Percentiles rank a stretch among this genome's conserved stretches.
phyloP scores from a whole-genome alignment of 2,329 filamentous ascomycete genomes.

The Fusarium citri region DNA sequence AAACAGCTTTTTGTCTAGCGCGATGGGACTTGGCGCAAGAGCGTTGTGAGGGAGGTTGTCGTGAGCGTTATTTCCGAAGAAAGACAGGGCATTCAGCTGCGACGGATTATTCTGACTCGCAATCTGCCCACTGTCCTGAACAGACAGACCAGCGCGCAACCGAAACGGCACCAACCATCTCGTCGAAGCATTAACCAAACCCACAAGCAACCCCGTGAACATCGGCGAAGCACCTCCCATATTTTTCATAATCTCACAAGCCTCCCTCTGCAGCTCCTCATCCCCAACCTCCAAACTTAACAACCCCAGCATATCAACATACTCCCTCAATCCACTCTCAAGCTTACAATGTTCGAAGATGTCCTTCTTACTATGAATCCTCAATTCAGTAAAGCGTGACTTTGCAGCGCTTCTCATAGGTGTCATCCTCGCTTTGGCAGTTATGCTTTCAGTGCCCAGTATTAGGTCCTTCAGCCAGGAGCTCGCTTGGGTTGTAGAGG shows the following conservation, averaged over 20 bases:
- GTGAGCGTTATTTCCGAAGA: fast-evolving
- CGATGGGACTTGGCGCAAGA: fast-evolving
- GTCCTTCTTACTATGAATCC: slow-evolving; percentile 44
- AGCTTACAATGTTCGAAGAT: slow-evolving; percentile 47
- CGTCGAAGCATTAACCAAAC: slow-evolving; percentile 10
- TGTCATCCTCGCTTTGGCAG: slow-evolving; percentile 36
- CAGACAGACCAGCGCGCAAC: neutral
- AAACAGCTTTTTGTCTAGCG: neutral
- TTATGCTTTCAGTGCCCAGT: slow-evolving; percentile 18
- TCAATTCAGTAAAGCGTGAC: slow-evolving; percentile 34
- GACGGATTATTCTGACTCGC: too few relatives aligned
- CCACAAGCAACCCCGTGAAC: slow-evolving; percentile 21
- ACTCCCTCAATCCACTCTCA: slow-evolving; percentile 34
- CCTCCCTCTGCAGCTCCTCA: slow-evolving; percentile 32
- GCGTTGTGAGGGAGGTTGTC: neutral
- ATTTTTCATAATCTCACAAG: slow-evolving; percentile 22
- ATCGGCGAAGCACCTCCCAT: slow-evolving; percentile 24
- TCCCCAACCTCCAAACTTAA: slow-evolving; percentile 15
- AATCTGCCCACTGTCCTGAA: fast-evolving
- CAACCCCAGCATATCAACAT: slow-evolving; percentile 14
- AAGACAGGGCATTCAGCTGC: neutral
- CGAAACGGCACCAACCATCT: slow-evolving; percentile 24
- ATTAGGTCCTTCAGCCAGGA: slow-evolving; percentile 48
- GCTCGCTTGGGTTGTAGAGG: neutral
- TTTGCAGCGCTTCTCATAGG: slow-evolving; percentile 42